Conservation (phyloP, 2,329 filamentous ascomycete genomes). For the Orbilia brochopaga region DNA sequence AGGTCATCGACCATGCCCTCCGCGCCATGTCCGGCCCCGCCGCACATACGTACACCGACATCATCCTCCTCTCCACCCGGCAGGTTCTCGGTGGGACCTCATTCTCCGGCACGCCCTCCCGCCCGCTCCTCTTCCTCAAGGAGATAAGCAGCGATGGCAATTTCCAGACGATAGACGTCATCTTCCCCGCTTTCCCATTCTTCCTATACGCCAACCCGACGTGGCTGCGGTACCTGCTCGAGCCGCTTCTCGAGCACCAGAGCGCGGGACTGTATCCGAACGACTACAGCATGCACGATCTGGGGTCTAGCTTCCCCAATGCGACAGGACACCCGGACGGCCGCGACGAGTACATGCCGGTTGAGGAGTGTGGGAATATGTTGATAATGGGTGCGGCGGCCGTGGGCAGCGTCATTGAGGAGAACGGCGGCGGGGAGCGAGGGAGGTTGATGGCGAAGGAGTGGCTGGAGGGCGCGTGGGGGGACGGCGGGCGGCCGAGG, state of each 20-base stretch:
- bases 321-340: constrained; percentile 75
- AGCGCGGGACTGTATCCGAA: constrained; percentile 84
- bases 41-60: constrained; percentile 76
- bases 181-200: constrained; percentile 84
- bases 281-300: constrained; percentile 73
- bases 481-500: constrained; percentile 61
- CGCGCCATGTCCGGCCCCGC: constrained; percentile 64
- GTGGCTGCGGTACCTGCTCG: constrained; percentile 79
- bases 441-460: constrained; percentile 49
- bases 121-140: constrained; percentile 78
- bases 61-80: constrained; percentile 76
- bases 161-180: constrained; percentile 83
- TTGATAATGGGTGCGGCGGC: constrained; percentile 78
- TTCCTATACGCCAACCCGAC: constrained; percentile 83
- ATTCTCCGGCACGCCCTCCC: constrained; percentile 73
- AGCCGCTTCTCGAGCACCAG: constrained; percentile 81
- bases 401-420: constrained; percentile 36
- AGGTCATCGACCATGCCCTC: constrained; percentile 46
- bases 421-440: constrained; percentile 43
- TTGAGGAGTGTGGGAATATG: constrained; percentile 82
- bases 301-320: constrained; percentile 75
- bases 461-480: constrained; percentile 69
- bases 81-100: constrained; percentile 81
- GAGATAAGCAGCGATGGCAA: constrained; percentile 87
- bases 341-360: constrained; percentile 74